These are phyloP conservation scores for Suhomyces bribrorum DNA, from an alignment of 1,139 yeast genomes.

Conservation along the genomic window DNA sequence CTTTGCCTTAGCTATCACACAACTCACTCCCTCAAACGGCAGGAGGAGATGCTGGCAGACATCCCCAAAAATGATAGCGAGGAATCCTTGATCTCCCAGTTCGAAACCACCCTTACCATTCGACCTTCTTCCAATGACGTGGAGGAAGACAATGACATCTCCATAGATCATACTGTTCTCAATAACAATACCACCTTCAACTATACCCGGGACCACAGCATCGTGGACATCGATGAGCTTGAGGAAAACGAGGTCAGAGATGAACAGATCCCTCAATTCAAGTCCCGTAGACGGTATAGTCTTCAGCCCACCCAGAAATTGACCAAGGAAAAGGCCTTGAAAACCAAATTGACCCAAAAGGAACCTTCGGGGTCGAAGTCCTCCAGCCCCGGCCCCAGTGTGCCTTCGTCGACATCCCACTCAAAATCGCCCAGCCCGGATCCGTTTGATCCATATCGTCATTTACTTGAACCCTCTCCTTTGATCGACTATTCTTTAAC, in stretches of 20 bases:
- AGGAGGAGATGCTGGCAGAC: conserved; percentile 2
- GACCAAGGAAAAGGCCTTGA: conserved; percentile 8
- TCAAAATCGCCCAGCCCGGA: conserved; percentile 11
- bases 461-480: conserved; percentile 28
- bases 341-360: conserved; percentile 3
- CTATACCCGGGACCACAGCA: conserved; percentile 33
- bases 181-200: conserved; percentile 31
- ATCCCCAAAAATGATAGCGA: conserved; percentile 36
- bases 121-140: conserved; percentile 44
- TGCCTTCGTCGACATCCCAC: background rate
- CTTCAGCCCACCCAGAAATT: conserved; percentile 25
- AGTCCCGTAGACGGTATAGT: conserved; percentile 32
- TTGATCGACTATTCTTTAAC: conserved; percentile 38
- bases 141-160: conserved; percentile 37
- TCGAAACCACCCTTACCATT: conserved; percentile 49
- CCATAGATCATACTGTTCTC: conserved; percentile 46
- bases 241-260: conserved; percentile 36
- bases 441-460: conserved; percentile 9
- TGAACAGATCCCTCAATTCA: conserved; percentile 43
- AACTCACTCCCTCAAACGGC: background rate
- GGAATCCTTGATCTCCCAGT: conserved; percentile 49
- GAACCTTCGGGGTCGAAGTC: conserved; percentile 6
- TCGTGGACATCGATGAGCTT: conserved; percentile 33
- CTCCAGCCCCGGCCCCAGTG: conserved; percentile 2
- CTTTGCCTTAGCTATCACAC: background rate